Percentiles rank a stretch among this genome's conserved stretches.
phyloP scores from a whole-genome alignment of 257 asterid species.

The Parsonsia alboflavescens region DNA sequence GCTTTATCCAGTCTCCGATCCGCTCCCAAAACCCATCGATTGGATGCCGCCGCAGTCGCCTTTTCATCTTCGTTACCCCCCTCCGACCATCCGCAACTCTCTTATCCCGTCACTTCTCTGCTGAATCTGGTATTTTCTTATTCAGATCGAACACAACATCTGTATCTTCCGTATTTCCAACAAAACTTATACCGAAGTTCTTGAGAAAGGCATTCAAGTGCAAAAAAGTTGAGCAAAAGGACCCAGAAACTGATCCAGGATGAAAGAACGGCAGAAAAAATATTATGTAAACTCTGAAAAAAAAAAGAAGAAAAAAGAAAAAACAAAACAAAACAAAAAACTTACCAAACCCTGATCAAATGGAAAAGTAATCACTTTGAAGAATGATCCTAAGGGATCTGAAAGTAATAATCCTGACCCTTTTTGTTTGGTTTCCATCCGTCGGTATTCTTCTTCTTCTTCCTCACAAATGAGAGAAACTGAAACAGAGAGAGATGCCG shows the following conservation, averaged over 20 bases:
- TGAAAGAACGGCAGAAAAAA: neutral
- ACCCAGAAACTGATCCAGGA: too few relatives aligned
- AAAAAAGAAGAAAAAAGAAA: too few relatives aligned
- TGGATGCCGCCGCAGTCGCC: conserved; percentile 27
- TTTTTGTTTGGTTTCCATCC: neutral
- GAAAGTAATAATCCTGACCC: neutral
- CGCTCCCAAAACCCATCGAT: conserved; percentile 33
- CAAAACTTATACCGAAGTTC: conserved; percentile 33
- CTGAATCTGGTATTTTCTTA: conserved; percentile 52
- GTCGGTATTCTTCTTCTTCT: neutral
- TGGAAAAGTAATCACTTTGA: neutral
- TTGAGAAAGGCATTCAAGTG: conserved; percentile 16
- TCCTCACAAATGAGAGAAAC: too few relatives aligned
- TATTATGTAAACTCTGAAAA: too few relatives aligned
- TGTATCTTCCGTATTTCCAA: conserved; percentile 15
- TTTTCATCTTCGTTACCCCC: conserved; percentile 33
- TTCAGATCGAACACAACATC: conserved; percentile 5
- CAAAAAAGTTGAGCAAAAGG: too few relatives aligned
- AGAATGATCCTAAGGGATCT: neutral
- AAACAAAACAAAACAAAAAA: too few relatives aligned
- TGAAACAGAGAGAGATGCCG: too few relatives aligned
- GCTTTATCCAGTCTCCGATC: conserved; percentile 47
- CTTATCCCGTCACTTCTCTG: conserved; percentile 38
- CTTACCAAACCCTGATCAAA: neutral
- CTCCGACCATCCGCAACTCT: conserved; percentile 32